Conservation (phyloP, 2,329 filamentous ascomycete genomes). For the Aspergillus carbonarius region DNA sequence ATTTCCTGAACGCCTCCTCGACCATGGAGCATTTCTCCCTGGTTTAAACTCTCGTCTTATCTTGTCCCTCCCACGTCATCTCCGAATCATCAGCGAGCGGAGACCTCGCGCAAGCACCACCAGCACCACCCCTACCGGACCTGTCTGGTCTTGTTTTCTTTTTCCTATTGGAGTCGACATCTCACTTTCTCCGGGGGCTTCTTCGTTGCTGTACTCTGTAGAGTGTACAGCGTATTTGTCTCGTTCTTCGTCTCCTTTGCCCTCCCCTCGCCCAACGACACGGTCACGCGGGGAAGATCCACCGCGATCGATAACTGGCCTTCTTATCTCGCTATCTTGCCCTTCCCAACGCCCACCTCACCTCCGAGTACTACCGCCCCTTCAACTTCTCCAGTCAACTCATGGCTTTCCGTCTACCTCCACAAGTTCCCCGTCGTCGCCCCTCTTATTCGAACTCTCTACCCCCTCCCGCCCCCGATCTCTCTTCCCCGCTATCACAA, state of each 20-base stretch:
- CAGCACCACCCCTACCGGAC: constrained; percentile 3
- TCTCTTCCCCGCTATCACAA: constrained; percentile 30
- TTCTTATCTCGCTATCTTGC: constrained; percentile 13
- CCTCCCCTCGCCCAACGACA: neutral
- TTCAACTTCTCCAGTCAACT: constrained; percentile 4
- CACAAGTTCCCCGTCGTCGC: constrained; percentile 36
- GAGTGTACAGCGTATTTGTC: neutral
- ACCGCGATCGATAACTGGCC: constrained; percentile 18
- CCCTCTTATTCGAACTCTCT: constrained; percentile 34
- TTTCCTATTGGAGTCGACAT: neutral
- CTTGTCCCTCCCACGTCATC: constrained; percentile 7
- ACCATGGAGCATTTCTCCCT: neutral
- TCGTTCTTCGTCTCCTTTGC: neutral
- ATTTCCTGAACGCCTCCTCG: neutral
- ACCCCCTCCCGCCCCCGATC: constrained; percentile 27
- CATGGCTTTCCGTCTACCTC: constrained; percentile 42
- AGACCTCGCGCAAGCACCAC: neutral
- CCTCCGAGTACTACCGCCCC: constrained; percentile 1
- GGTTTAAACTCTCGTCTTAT: constrained; percentile 1
- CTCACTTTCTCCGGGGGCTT: neutral
- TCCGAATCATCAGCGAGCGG: constrained; percentile 1
- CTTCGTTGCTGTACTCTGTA: neutral
- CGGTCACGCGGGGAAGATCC: constrained; percentile 24
- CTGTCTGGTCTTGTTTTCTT: constrained; percentile 1
- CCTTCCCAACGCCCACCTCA: neutral